Conservation (phyloP, 345 rosid genomes). For the Iberis pinnata region DNA sequence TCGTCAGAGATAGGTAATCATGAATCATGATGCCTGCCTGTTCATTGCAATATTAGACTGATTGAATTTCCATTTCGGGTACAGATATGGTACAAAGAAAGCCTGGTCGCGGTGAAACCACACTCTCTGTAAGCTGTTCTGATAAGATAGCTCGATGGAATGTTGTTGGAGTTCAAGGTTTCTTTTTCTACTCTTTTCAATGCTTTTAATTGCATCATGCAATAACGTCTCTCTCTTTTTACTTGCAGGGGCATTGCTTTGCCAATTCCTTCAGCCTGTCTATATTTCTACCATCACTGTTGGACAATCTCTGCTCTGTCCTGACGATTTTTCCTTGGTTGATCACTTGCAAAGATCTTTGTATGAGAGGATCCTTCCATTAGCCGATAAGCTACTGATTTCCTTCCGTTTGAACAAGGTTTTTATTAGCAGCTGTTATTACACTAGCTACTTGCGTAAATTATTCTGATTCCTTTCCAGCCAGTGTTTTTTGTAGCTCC, state of each 20-base stretch:
- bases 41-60: neutral
- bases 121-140: conserved; percentile 87
- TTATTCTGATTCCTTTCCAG: conserved; percentile 40
- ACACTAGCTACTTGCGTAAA: conserved; percentile 2
- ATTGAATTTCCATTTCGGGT: conserved; percentile 28
- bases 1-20: conserved; percentile 15
- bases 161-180: conserved; percentile 89
- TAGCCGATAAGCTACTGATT: conserved; percentile 34
- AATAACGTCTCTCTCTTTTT: conserved; percentile 2
- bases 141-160: conserved; percentile 94
- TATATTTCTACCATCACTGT: conserved; percentile 69
- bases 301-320: conserved; percentile 44
- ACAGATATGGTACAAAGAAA: conserved; percentile 68
- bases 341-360: conserved; percentile 50
- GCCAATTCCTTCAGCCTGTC: conserved; percentile 55
- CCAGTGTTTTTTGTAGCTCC: conserved; percentile 60
- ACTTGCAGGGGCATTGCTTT: conserved; percentile 73
- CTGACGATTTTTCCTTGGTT: conserved; percentile 36
- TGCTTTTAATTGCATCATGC: conserved; percentile 1
- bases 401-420: conserved; percentile 65
- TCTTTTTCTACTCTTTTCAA: conserved; percentile 21
- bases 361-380: conserved; percentile 42
- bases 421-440: conserved; percentile 20
- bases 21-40: neutral
- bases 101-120: conserved; percentile 92